Base-by-base conservation (phyloP, 2,329 filamentous ascomycete genomes). In the Hymenoscyphus albidus region DNA sequence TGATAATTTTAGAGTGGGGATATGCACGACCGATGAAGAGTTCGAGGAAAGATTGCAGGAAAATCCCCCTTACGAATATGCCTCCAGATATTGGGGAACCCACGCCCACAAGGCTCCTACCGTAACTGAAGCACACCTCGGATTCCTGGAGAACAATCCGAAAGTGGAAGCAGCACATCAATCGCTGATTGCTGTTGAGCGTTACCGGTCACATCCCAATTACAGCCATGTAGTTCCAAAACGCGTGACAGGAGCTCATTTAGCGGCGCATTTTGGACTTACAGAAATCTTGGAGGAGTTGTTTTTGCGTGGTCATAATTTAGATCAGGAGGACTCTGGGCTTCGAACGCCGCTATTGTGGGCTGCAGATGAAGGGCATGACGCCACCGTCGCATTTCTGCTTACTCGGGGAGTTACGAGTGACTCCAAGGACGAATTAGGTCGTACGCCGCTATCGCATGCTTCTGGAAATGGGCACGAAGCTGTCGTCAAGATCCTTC, bases 41-140 rank as follows among this genome's bases (percentile, higher is more conserved):
- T 71, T 73, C 59, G 39, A 71, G 10, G 13, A 66, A 32, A 67
- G 75, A 7, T 39, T 75, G 3, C 16, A 61, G 38, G 55, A 18
- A 27, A 59, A 77, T 66, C 58, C 63, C 6, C 59, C 78, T 18
- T 76, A 73, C 63, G 16, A 67, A 1, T 79, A 51, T n/a, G n/a
- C n/a, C n/a, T n/a, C n/a, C n/a, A n/a, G n/a, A n/a, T n/a, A n/a
- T n/a, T n/a, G n/a, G n/a, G n/a, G n/a, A n/a, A n/a, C n/a, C n/a
- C n/a, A n/a, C n/a, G n/a, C n/a, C n/a, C n/a, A n/a, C n/a, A n/a
- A n/a, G n/a, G n/a, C n/a, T n/a, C n/a, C n/a, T n/a, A n/a, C n/a
- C n/a, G n/a, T n/a, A n/a, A n/a, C n/a, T n/a, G n/a, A n/a, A n/a
- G n/a, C n/a, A n/a, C n/a, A n/a, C n/a, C n/a, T n/a, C n/a, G 14